Percentiles rank a stretch among this genome's conserved stretches.
phyloP scores from a whole-genome alignment of 345 rosid genomes.

The Camelina laxa region DNA sequence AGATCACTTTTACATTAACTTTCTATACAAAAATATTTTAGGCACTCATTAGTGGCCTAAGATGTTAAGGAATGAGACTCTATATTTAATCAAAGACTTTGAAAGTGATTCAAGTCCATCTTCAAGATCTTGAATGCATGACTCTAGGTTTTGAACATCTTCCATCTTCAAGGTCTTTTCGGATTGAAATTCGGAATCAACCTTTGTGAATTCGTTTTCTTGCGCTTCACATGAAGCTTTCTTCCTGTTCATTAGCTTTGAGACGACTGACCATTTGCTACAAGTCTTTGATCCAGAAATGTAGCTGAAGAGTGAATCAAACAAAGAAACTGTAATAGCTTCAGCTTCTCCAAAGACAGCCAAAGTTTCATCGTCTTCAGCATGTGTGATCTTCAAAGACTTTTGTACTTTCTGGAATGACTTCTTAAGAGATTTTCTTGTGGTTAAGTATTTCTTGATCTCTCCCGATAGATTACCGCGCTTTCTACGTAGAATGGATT shows the following conservation, averaged over 20 bases:
- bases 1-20: neutral
- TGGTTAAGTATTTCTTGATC: conserved; percentile 37
- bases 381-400: conserved; percentile 24
- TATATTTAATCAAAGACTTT: conserved; percentile 47
- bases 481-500: conserved; percentile 39
- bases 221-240: conserved; percentile 26
- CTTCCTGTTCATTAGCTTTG: conserved; percentile 33
- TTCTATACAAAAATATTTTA: conserved; percentile 23
- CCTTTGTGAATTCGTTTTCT: conserved; percentile 21
- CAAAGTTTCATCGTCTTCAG: conserved; percentile 7
- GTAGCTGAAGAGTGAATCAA: conserved; percentile 46
- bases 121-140: conserved; percentile 49
- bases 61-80: conserved; percentile 55
- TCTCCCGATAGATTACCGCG: conserved; percentile 20
- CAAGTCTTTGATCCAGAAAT: conserved; percentile 36
- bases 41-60: conserved; percentile 33
- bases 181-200: conserved; percentile 38
- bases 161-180: conserved; percentile 25
- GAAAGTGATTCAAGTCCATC: conserved; percentile 47
- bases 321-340: conserved; percentile 17
- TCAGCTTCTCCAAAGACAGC: conserved; percentile 40
- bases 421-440: conserved; percentile 32
- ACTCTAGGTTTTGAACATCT: conserved; percentile 43
- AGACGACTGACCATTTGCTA: conserved; percentile 26
- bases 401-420: conserved; percentile 32